Conservation (phyloP, 2,329 filamentous ascomycete genomes). For the Diaporthe aspalathi region DNA sequence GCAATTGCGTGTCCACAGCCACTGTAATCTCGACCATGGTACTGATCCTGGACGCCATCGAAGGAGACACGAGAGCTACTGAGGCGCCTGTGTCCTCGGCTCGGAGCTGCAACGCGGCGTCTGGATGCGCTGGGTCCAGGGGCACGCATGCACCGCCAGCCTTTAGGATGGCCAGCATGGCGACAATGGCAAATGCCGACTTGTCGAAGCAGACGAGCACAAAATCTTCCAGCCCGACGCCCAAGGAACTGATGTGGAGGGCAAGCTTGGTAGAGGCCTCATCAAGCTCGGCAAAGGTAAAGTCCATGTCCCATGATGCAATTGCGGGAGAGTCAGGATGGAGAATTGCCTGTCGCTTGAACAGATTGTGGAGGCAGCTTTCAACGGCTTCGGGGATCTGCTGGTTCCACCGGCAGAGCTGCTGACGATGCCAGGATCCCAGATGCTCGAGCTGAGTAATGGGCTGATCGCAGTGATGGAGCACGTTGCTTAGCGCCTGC, state of each 20-base stretch:
- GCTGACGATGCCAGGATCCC: not conserved
- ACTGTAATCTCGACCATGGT: not conserved
- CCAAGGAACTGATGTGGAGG: slow-evolving; percentile 26
- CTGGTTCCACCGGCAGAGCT: not conserved
- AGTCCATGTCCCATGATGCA: slow-evolving; percentile 36
- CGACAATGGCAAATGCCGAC: slow-evolving; percentile 36
- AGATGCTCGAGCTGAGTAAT: not conserved
- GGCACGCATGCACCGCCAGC: slow-evolving; percentile 43
- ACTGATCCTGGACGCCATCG: not conserved
- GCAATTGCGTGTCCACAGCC: not conserved
- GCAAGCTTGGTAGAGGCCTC: slow-evolving; percentile 27
- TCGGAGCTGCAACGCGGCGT: slow-evolving; percentile 27
- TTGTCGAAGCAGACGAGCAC: slow-evolving; percentile 42
- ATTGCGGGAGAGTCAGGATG: slow-evolving; percentile 13
- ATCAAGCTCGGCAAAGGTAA: slow-evolving; percentile 37
- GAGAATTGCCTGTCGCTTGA: not conserved
- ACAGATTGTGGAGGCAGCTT: not conserved
- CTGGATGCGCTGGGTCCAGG: slow-evolving; percentile 38
- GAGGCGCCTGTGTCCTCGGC: slow-evolving; percentile 32
- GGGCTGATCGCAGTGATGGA: not conserved
- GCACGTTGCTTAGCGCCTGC: slow-evolving; percentile 10
- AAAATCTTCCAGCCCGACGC: slow-evolving; percentile 36
- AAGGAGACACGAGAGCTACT: not conserved
- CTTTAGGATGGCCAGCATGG: slow-evolving; percentile 42
- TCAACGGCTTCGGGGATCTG: not conserved